phyloP scores from a whole-genome alignment of 345 rosid species.

The Capsella bursapastoris region DNA sequence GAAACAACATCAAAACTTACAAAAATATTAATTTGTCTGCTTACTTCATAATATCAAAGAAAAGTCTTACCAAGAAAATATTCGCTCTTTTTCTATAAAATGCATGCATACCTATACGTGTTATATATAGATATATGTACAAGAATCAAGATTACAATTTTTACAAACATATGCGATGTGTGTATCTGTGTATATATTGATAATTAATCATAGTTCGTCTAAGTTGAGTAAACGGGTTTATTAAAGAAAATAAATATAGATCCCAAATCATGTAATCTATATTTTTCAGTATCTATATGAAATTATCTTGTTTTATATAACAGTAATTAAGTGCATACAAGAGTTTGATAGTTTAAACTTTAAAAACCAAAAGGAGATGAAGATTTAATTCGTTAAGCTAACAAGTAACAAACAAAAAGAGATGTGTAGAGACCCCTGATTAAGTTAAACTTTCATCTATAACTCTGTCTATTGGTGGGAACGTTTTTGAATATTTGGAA shows the following conservation, averaged over 20 bases:
- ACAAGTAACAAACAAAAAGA: background rate
- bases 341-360: background rate
- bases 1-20: background rate
- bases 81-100: background rate
- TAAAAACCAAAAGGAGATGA: background rate
- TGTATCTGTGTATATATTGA: background rate
- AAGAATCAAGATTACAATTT: background rate
- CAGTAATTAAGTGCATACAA: background rate
- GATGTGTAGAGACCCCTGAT: background rate
- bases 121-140: background rate
- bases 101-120: background rate
- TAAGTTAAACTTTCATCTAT: background rate
- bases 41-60: slow-evolving; percentile 2
- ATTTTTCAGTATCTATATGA: background rate
- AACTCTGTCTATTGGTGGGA: background rate
- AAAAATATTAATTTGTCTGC: background rate
- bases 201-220: background rate
- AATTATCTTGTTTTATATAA: background rate
- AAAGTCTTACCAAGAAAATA: slow-evolving; percentile 24
- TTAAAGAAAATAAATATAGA: background rate
- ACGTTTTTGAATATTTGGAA: no score
- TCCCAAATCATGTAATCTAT: background rate
- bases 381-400: background rate
- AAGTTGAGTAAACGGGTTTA: background rate
- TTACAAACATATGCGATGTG: background rate